A percentile compares a stretch with the other conserved stretches of the same genome.
Evolutionary conservation across 371 early-diverging fungal genomes (phyloP).

Genomic region (Gilbertella persicaria): DNA sequence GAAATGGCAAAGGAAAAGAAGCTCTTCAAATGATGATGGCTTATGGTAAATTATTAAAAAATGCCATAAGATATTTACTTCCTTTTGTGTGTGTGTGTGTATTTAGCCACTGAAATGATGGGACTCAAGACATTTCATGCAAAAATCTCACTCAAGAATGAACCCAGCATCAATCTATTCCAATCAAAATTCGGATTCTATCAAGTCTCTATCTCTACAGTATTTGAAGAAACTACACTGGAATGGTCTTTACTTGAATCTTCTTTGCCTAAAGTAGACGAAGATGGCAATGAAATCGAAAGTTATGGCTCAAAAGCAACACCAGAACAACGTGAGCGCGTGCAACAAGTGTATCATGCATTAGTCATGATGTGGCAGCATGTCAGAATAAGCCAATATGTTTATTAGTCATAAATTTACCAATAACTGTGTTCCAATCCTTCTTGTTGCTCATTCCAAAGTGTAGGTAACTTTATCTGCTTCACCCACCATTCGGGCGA

Average conservation of each 20-base stretch:
- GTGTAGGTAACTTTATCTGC: conserved; percentile 17
- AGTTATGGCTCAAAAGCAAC: conserved; percentile 37
- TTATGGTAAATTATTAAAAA: conserved; percentile 57
- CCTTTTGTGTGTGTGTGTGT: neutral
- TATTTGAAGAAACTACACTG: conserved; percentile 81
- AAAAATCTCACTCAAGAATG: conserved; percentile 78
- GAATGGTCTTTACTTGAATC: conserved; percentile 39
- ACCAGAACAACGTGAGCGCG: conserved; percentile 15
- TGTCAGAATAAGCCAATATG: conserved; percentile 4
- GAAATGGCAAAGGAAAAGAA: conserved; percentile 72
- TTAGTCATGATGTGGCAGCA: conserved; percentile 14
- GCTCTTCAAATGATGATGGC: conserved; percentile 81
- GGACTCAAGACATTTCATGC: conserved; percentile 69
- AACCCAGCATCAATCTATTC: conserved; percentile 73
- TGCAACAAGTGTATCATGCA: neutral
- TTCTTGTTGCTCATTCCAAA: conserved; percentile 7
- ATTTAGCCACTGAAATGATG: conserved; percentile 51
- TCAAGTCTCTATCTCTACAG: conserved; percentile 62
- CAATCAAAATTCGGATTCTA: conserved; percentile 67
- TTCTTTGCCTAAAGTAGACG: conserved; percentile 2
- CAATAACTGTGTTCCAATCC: conserved; percentile 7
- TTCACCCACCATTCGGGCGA: conserved; percentile 36
- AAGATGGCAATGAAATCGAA: conserved; percentile 25
- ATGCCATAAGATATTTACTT: neutral
- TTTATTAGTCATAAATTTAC: conserved; percentile 2